Base-by-base conservation (phyloP, 179 eudicot species). In the Spergularia azorica region DNA sequence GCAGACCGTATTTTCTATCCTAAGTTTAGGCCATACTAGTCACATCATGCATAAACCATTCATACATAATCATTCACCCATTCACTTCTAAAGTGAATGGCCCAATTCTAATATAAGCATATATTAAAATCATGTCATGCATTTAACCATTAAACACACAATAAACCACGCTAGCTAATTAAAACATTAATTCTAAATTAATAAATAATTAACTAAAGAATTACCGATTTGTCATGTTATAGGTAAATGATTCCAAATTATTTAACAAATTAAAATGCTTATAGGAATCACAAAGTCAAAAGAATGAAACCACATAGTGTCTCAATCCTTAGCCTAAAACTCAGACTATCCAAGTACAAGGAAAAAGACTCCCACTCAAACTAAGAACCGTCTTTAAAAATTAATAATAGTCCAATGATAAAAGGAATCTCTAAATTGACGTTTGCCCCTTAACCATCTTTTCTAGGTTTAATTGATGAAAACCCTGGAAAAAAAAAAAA, bases 401-500 rank as follows among this genome's bases (percentile, higher is more conserved):
- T 1, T 5, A 54, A 10, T 54, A 11, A 54, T 54, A 54, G 57
- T 43, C 48, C 7, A 43, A 43, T 2, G 0, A 43, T 43, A 43
- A n/a, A n/a, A n/a, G n/a, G n/a, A n/a, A n/a, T n/a, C n/a, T n/a
- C n/a, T n/a, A n/a, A n/a, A n/a, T n/a, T n/a, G n/a, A n/a, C n/a
- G n/a, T n/a, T n/a, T n/a, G n/a, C n/a, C n/a, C n/a, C n/a, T n/a
- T n/a, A n/a, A n/a, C n/a, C n/a, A n/a, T n/a, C n/a, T n/a, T n/a
- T n/a, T n/a, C n/a, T n/a, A n/a, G n/a, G n/a, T 38, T 63, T 51
- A n/a, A 74, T 60, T 57, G 51, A 54, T 12, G 15, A 57, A 74
- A 75, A 51, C 74, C 77, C 82, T 67, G 71, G 55, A 75, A 60
- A 75, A 58, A 36, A 36, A 36, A 36, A 36, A 0, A 4, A 66